Percentiles rank a stretch among this genome's conserved stretches.
These are phyloP conservation scores for Lichtheimia hyalospora DNA, from an alignment of 371 early-diverging fungal species.

Conservation along the genomic window DNA sequence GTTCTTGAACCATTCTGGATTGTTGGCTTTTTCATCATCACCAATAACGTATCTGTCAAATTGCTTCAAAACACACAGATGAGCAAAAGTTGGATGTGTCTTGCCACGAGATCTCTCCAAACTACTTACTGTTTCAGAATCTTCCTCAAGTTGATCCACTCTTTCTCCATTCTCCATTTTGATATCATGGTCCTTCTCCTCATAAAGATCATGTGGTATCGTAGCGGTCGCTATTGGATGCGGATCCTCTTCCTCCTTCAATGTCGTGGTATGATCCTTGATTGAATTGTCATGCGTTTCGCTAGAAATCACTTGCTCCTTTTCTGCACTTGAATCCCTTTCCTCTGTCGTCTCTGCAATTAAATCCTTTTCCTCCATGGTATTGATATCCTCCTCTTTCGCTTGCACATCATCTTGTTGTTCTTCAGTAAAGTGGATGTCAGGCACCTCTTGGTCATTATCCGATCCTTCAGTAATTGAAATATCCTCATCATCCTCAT, in stretches of 20 bases:
- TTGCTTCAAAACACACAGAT: background rate
- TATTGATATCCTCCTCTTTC: background rate
- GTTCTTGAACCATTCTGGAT: conserved; percentile 78
- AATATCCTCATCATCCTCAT: conserved; percentile 42
- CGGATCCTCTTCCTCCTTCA: too few relatives aligned
- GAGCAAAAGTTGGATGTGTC: too few relatives aligned
- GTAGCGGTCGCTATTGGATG: too few relatives aligned
- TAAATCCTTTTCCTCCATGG: too few relatives aligned
- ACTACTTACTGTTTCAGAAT: background rate
- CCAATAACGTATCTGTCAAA: conserved; percentile 36
- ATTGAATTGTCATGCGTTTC: background rate
- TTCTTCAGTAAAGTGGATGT: background rate
- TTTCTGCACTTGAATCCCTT: too few relatives aligned
- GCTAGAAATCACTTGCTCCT: too few relatives aligned
- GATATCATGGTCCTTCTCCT: too few relatives aligned
- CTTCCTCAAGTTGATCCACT: background rate
- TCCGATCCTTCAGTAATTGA: conserved; percentile 20
- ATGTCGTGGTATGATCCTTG: background rate
- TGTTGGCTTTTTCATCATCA: conserved; percentile 60
- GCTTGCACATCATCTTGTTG: background rate
- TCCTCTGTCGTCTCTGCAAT: too few relatives aligned
- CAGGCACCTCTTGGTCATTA: background rate
- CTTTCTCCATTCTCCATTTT: too few relatives aligned
- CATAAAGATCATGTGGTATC: too few relatives aligned
- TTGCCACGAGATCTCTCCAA: background rate